Base-by-base conservation (phyloP, 768 basidiomycete species). In the Mycena venus region DNA sequence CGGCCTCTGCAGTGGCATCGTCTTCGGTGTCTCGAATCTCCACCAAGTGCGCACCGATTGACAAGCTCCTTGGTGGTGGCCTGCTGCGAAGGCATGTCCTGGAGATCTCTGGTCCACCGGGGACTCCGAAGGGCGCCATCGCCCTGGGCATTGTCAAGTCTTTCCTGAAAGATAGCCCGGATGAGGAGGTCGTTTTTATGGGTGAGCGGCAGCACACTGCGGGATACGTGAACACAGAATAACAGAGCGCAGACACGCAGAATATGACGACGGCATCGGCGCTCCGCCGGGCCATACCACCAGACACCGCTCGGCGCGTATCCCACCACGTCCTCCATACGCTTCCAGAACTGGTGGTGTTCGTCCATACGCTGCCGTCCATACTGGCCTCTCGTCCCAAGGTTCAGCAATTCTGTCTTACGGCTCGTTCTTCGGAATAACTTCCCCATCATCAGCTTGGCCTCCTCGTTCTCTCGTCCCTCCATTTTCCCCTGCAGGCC, bases 81-180 rank as follows among this genome's bases (percentile, higher is more conserved):
- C 81, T 95, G 55, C 82, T 84, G 66, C 86, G 86, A 69, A 92
- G 93, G 10, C 86, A 89, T 74, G 86, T 94, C 73, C 85, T 95
- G 23, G 94, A 95, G 83, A 84, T 95, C 76, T 93, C 93, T 34
- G 94, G 94, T 0, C 92, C 93, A 55, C 94, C 94, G 0, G 94
- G 94, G 59, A 88, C 89, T 44, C 88, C 90, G 12, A 95, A 94
- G 75, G 92, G 92, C 70, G 79, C 77, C 15, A 75, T 94, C 10
- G 89, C 89, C 11, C 81, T 88, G 17, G 85, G 87, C 62, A 86
- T 94, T 55, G 86, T 88, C 17, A 80, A 82, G 38, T 85, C 82
- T 4, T 90, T 92, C 68, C 82, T 89, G 3, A 83, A 89, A 70
- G 80, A 55, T 31, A 59, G 32, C 15, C 14, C 83, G 4, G 84